Conservation (phyloP, 257 asterid genomes). For the Perilla frutescens region DNA sequence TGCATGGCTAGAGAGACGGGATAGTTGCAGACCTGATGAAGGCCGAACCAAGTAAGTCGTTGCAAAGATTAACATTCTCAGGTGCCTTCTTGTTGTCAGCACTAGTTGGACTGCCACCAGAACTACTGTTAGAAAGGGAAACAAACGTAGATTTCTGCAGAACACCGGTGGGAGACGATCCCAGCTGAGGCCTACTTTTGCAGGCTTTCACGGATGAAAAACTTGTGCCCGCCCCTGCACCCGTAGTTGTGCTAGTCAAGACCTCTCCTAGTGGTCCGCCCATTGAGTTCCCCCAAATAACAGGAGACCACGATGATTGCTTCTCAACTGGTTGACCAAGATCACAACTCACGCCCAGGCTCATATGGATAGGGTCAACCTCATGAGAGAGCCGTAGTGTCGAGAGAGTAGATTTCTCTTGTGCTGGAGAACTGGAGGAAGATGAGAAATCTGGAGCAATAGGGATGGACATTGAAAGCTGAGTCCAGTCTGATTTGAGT, state of each 20-base stretch:
- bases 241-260: slow-evolving; percentile 51
- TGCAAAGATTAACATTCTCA: slow-evolving; percentile 44
- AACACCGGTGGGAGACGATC: slow-evolving; percentile 76
- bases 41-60: slow-evolving; percentile 54
- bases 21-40: slow-evolving; percentile 48
- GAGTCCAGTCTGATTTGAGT: slow-evolving; percentile 81
- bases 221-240: slow-evolving; percentile 33
- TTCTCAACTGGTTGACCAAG: slow-evolving; percentile 40
- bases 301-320: slow-evolving; percentile 65
- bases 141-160: slow-evolving; percentile 71
- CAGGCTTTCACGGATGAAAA: slow-evolving; percentile 44
- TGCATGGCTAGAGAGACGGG: slow-evolving; percentile 42
- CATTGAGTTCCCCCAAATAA: slow-evolving; percentile 69
- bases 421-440: slow-evolving; percentile 57
- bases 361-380: slow-evolving; percentile 64
- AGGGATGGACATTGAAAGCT: slow-evolving; percentile 91
- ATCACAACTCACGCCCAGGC: slow-evolving; percentile 53
- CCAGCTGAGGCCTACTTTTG: slow-evolving; percentile 52
- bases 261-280: slow-evolving; percentile 94
- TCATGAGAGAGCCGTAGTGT: slow-evolving; percentile 61
- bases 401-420: slow-evolving; percentile 56
- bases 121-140: slow-evolving; percentile 77
- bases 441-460: slow-evolving; percentile 62
- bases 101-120: slow-evolving; percentile 65
- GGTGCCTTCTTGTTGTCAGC: slow-evolving; percentile 54